These are phyloP conservation scores for Exsudoporus frostii DNA, from an alignment of 768 basidiomycete genomes.

Conservation along the genomic window DNA sequence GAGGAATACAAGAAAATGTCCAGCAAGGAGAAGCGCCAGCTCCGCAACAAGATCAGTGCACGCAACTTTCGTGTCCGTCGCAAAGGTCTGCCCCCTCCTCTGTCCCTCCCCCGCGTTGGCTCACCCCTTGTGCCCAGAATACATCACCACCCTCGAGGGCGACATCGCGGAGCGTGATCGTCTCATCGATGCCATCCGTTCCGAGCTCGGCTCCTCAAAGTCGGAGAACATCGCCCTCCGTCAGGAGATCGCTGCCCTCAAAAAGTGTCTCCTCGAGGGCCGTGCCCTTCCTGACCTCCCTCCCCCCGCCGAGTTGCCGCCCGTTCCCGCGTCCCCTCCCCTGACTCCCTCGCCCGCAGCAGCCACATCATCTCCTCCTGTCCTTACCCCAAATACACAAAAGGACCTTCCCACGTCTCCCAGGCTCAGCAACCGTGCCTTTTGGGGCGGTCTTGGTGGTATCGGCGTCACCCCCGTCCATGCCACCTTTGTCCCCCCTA, in stretches of 20 bases:
- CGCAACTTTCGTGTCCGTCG: slow-evolving; percentile 92
- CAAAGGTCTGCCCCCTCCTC: slow-evolving; percentile 59
- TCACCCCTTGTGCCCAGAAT: slow-evolving; percentile 50
- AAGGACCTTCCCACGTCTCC: slow-evolving; percentile 74
- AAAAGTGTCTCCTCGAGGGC: slow-evolving; percentile 69
- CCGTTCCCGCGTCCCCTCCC: slow-evolving; percentile 43
- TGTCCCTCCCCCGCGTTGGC: neutral
- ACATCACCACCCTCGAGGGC: slow-evolving; percentile 90
- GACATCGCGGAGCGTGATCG: slow-evolving; percentile 92
- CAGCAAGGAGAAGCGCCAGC: slow-evolving; percentile 92
- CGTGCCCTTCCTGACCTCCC: slow-evolving; percentile 49
- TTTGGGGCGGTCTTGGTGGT: slow-evolving; percentile 80
- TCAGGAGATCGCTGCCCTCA: slow-evolving; percentile 71
- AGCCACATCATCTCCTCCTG: slow-evolving; percentile 20
- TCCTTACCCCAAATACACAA: slow-evolving; percentile 66
- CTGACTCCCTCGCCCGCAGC: slow-evolving; percentile 17
- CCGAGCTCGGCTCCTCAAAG: slow-evolving; percentile 74
- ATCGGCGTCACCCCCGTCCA: slow-evolving; percentile 84
- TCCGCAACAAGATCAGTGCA: slow-evolving; percentile 95
- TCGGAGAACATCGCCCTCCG: slow-evolving; percentile 82
- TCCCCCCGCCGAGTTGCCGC: slow-evolving; percentile 41
- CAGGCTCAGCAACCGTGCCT: slow-evolving; percentile 46
- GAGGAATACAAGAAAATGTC: slow-evolving; percentile 96
- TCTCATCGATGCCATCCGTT: slow-evolving; percentile 82
- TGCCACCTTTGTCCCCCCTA: slow-evolving; percentile 76